These are phyloP conservation scores for Evansstolkia leycettana DNA, from an alignment of 495 filamentous ascomycete species.

Conservation along the genomic window DNA sequence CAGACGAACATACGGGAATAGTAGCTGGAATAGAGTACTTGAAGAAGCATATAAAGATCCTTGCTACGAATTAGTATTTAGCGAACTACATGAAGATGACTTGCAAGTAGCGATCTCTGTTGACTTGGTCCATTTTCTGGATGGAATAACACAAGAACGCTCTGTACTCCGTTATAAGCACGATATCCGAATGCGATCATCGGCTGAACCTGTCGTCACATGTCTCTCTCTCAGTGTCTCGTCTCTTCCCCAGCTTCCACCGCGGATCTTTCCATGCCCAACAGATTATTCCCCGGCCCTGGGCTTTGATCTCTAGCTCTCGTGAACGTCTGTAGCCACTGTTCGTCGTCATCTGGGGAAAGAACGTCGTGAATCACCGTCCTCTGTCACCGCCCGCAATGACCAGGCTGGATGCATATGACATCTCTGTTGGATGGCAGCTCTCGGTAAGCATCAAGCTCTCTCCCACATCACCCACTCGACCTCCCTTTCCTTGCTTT, in stretches of 20 bases:
- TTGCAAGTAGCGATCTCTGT: too few species aligned
- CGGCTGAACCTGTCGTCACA: too few species aligned
- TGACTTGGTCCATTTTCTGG: too few species aligned
- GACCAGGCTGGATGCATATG: slow-evolving; percentile 19
- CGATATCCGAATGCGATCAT: too few species aligned
- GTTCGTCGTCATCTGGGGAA: slow-evolving; percentile 2
- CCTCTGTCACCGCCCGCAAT: slow-evolving; percentile 15
- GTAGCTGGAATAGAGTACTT: too few species aligned
- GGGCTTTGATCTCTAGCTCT: neutral
- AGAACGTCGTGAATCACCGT: too few species aligned
- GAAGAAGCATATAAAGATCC: too few species aligned
- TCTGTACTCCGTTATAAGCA: too few species aligned
- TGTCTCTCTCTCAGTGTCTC: neutral
- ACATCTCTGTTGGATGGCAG: slow-evolving; percentile 48
- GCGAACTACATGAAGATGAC: too few species aligned
- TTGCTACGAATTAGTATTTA: too few species aligned
- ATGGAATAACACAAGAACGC: too few species aligned
- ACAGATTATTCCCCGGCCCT: slow-evolving; percentile 3
- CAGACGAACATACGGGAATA: too few species aligned
- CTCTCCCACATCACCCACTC: slow-evolving; percentile 4
- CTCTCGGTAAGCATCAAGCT: slow-evolving; percentile 36
- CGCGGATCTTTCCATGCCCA: slow-evolving; percentile 6
- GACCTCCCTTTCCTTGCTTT: neutral
- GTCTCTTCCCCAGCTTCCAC: slow-evolving; percentile 2
- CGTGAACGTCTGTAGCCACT: neutral